Percentiles rank a stretch among this genome's conserved stretches.
These are phyloP conservation scores for Fragaria vesca DNA, from an alignment of 306 rosid species.

Conservation along the genomic window DNA sequence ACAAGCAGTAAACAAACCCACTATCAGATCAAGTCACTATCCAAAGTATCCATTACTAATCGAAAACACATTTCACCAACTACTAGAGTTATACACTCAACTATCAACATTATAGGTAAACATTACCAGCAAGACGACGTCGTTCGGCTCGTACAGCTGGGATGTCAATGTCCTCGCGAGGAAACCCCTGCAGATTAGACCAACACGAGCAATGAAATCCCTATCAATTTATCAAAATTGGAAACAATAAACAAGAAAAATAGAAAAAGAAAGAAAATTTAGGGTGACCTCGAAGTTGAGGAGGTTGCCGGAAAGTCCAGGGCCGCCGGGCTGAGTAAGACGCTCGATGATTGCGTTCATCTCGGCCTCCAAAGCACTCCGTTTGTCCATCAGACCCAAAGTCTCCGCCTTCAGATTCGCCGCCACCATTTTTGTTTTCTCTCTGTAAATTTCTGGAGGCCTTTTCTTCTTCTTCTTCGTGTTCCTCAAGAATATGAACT, in stretches of 20 bases:
- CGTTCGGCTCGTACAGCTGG: conserved; percentile 68
- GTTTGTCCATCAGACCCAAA: conserved; percentile 63
- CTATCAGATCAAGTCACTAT: background rate
- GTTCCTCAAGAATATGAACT: background rate
- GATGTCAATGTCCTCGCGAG: conserved; percentile 81
- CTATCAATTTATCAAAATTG: background rate
- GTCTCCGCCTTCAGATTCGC: conserved; percentile 80
- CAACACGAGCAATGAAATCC: background rate
- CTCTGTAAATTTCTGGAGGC: background rate
- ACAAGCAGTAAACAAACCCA: background rate
- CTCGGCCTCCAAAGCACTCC: conserved; percentile 61
- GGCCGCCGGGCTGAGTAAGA: conserved; percentile 77
- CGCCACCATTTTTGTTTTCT: conserved; percentile 57
- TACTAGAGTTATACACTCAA: background rate
- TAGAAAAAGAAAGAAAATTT: background rate
- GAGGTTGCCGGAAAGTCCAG: conserved; percentile 80
- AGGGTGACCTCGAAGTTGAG: conserved; percentile 58
- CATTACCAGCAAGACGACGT: conserved; percentile 66
- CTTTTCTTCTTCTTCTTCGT: background rate
- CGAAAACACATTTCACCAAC: background rate
- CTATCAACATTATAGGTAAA: background rate
- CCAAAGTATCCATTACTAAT: background rate
- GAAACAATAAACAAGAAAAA: background rate
- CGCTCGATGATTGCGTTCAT: conserved; percentile 71
- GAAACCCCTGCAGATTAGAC: conserved; percentile 64